Conservation (phyloP, 2,329 filamentous ascomycete species). For the Paecilomyces dactylethromorphus region DNA sequence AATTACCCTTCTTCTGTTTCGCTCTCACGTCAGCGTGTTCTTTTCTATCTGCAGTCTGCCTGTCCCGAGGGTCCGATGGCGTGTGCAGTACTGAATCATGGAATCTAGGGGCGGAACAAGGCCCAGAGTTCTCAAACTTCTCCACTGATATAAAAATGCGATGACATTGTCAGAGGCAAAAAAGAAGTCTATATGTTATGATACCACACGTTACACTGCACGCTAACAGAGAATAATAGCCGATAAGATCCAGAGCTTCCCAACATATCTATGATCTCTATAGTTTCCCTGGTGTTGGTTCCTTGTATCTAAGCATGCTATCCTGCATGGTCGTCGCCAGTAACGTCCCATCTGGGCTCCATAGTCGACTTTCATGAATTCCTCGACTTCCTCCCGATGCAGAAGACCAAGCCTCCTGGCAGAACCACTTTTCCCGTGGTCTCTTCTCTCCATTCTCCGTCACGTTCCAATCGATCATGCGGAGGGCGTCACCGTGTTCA, state of each 20-base stretch:
- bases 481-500: constrained; percentile 30
- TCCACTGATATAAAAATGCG: too few relatives aligned
- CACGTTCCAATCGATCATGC: constrained; percentile 34
- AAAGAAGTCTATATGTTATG: background rate
- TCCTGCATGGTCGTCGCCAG: constrained; percentile 46
- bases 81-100: too few relatives aligned
- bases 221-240: background rate
- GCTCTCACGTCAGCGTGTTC: background rate
- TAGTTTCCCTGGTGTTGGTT: background rate
- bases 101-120: too few relatives aligned
- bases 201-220: background rate
- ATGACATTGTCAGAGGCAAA: too few relatives aligned
- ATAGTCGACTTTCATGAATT: constrained; percentile 42
- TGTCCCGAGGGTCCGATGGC: background rate
- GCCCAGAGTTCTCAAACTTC: too few relatives aligned
- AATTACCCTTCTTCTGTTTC: constrained; percentile 1
- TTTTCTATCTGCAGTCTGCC: background rate
- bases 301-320: constrained; percentile 36
- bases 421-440: constrained; percentile 38
- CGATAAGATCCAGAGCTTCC: background rate
- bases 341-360: constrained; percentile 36
- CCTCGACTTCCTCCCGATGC: constrained; percentile 40
- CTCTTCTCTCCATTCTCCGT: constrained; percentile 7
- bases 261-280: background rate
- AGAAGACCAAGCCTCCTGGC: constrained; percentile 44